Evolutionary conservation across 192 early-diverging fungal genomes (phyloP).

Genomic region (Martensiomyces pterosporus): DNA sequence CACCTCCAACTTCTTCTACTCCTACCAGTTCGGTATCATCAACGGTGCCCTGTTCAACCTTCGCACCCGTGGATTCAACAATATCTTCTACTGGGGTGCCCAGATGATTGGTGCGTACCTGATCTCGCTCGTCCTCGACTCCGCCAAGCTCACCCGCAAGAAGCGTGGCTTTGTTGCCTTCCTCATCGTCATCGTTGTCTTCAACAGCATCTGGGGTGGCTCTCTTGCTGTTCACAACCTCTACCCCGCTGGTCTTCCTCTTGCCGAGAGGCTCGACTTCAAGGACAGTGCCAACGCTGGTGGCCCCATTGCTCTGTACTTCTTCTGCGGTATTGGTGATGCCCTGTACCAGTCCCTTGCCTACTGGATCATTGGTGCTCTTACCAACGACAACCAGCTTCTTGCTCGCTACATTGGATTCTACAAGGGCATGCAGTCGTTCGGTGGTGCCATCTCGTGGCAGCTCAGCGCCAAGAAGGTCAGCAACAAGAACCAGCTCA

Average conservation of each 20-base stretch:
- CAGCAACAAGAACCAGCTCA: conserved; percentile 46
- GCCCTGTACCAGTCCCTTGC: conserved; percentile 75
- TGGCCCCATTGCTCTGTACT: conserved; percentile 62
- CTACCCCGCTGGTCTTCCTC: conserved; percentile 35
- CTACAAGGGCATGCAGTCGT: conserved; percentile 81
- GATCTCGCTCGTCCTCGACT: conserved; percentile 65
- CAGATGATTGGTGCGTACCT: conserved; percentile 67
- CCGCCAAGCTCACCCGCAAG: conserved; percentile 49
- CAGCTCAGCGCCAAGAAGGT: conserved; percentile 55
- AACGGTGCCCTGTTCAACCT: conserved; percentile 63
- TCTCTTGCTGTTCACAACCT: conserved; percentile 56
- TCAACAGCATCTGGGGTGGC: conserved; percentile 57
- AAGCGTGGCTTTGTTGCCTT: conserved; percentile 57
- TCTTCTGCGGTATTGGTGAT: conserved; percentile 71
- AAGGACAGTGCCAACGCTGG: conserved; percentile 45
- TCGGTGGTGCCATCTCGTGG: conserved; percentile 64
- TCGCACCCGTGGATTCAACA: conserved; percentile 72
- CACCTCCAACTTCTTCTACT: conserved; percentile 76
- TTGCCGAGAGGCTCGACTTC: conserved; percentile 35
- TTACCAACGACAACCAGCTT: conserved; percentile 70
- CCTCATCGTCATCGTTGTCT: conserved; percentile 26
- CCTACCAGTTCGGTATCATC: conserved; percentile 60
- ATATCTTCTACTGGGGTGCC: conserved; percentile 71
- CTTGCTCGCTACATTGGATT: conserved; percentile 72
- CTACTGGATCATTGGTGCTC: conserved; percentile 82